phyloP scores from a whole-genome alignment of 352 stramenopile species.

The Globisporangium perplexum region DNA sequence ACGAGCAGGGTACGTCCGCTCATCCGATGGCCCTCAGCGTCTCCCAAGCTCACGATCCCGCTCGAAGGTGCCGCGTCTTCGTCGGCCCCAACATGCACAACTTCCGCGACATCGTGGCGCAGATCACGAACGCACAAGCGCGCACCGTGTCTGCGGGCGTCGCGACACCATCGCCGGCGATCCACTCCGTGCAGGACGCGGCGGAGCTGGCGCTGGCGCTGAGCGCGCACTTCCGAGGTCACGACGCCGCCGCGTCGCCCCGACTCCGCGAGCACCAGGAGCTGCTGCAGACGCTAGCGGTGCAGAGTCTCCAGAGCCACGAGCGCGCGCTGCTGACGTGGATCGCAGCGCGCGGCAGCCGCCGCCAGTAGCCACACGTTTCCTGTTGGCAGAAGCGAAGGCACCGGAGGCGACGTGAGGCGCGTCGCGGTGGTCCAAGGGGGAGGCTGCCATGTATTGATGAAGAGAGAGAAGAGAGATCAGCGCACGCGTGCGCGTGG shows the following conservation, averaged over 20 bases:
- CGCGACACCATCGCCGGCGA: neutral
- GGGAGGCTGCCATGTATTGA: neutral
- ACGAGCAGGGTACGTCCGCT: constrained; percentile 42
- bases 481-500: too few species aligned
- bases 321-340: constrained; percentile 30
- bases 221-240: constrained; percentile 13
- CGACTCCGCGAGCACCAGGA: constrained; percentile 2
- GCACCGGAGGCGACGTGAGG: neutral
- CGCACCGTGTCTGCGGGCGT: neutral
- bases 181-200: constrained; percentile 6
- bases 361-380: too few species aligned
- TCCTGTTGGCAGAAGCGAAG: constrained; percentile 1
- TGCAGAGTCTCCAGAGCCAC: constrained; percentile 27
- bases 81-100: constrained; percentile 67
- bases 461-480: neutral
- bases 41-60: too few species aligned
- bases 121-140: constrained; percentile 15
- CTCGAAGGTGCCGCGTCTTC: constrained; percentile 47
- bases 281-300: constrained; percentile 18
- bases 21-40: too few species aligned
- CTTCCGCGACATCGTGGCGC: constrained; percentile 47
- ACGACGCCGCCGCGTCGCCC: neutral
- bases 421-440: neutral
- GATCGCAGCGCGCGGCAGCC: constrained; percentile 14
- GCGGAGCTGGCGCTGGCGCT: constrained; percentile 19